These are phyloP conservation scores for Rhynchospora tenuis DNA, from an alignment of 176 grass and related monocot species.

Conservation along the genomic window DNA sequence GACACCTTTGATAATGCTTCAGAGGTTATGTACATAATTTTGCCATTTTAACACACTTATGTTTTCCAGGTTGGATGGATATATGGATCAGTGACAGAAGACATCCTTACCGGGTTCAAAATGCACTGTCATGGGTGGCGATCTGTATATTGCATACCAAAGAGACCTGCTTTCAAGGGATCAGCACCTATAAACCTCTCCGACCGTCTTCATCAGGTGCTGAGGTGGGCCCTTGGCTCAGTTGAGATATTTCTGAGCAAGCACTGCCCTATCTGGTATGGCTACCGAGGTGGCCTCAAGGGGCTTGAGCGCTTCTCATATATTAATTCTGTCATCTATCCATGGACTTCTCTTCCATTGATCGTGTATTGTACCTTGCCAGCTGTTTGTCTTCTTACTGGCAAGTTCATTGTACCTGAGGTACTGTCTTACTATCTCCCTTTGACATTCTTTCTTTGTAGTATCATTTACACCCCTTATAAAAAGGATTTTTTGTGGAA, in stretches of 20 bases:
- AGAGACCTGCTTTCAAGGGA: slow-evolving; percentile 45
- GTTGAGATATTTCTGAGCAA: slow-evolving; percentile 56
- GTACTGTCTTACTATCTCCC: slow-evolving; percentile 15
- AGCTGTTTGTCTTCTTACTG: slow-evolving; percentile 41
- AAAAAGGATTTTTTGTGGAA: neutral
- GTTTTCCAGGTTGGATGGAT: slow-evolving; percentile 44
- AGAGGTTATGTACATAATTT: neutral
- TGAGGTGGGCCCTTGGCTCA: slow-evolving; percentile 48
- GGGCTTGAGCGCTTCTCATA: slow-evolving; percentile 42
- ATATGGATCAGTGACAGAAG: slow-evolving; percentile 46
- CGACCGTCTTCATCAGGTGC: slow-evolving; percentile 45
- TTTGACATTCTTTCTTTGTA: neutral
- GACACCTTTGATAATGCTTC: neutral
- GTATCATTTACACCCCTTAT: neutral
- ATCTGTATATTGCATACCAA: slow-evolving; percentile 49
- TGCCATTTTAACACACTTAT: neutral
- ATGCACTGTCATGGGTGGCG: slow-evolving; percentile 58
- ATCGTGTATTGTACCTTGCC: slow-evolving; percentile 47
- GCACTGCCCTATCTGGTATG: slow-evolving; percentile 58
- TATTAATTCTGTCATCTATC: slow-evolving; percentile 48
- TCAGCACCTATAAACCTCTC: slow-evolving; percentile 51
- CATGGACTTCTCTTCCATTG: slow-evolving; percentile 46
- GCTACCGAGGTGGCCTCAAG: slow-evolving; percentile 44
- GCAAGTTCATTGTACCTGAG: slow-evolving; percentile 51
- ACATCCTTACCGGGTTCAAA: slow-evolving; percentile 49